Evolutionary conservation across 352 stramenopile species (phyloP).

Genomic region (Globisporangium takayamanum): DNA sequence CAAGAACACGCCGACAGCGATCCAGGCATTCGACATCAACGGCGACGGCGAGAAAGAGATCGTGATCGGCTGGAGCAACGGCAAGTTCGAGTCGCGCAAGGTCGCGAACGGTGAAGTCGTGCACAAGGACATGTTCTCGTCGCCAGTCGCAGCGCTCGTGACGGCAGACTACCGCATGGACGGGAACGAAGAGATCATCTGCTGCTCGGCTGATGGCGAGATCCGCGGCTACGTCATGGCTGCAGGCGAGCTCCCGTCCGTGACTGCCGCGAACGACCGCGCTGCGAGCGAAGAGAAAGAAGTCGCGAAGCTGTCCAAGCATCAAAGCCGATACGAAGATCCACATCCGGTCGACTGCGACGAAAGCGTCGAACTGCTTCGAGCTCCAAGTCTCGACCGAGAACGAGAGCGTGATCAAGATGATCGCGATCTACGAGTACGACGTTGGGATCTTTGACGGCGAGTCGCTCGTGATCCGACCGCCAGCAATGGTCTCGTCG

Average conservation of each 20-base stretch:
- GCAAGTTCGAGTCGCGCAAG: slow-evolving; percentile 76
- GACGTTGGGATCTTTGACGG: slow-evolving; percentile 84
- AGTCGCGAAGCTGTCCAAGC: slow-evolving; percentile 72
- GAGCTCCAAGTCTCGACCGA: slow-evolving; percentile 83
- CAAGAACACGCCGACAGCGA: slow-evolving; percentile 78
- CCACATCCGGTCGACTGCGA: slow-evolving; percentile 47
- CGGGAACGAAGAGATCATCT: slow-evolving; percentile 86
- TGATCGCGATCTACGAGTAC: slow-evolving; percentile 81
- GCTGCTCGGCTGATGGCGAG: slow-evolving; percentile 73
- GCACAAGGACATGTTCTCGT: slow-evolving; percentile 70
- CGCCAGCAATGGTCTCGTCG: slow-evolving; percentile 32
- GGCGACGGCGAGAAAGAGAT: slow-evolving; percentile 86
- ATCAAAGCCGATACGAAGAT: slow-evolving; percentile 57
- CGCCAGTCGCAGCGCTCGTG: slow-evolving; percentile 62
- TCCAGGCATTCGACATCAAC: slow-evolving; percentile 88
- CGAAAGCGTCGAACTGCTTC: slow-evolving; percentile 41
- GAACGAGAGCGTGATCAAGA: slow-evolving; percentile 85
- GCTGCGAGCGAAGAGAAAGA: slow-evolving; percentile 63
- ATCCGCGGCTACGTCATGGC: slow-evolving; percentile 62
- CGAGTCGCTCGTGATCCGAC: slow-evolving; percentile 71
- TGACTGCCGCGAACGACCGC: slow-evolving; percentile 28
- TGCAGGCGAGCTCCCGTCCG: slow-evolving; percentile 30
- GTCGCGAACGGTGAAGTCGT: slow-evolving; percentile 79
- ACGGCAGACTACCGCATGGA: slow-evolving; percentile 86
- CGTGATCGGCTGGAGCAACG: slow-evolving; percentile 88